Evolutionary conservation across 306 rosid species (phyloP).

Genomic region (Cyamopsis tetragonoloba): DNA sequence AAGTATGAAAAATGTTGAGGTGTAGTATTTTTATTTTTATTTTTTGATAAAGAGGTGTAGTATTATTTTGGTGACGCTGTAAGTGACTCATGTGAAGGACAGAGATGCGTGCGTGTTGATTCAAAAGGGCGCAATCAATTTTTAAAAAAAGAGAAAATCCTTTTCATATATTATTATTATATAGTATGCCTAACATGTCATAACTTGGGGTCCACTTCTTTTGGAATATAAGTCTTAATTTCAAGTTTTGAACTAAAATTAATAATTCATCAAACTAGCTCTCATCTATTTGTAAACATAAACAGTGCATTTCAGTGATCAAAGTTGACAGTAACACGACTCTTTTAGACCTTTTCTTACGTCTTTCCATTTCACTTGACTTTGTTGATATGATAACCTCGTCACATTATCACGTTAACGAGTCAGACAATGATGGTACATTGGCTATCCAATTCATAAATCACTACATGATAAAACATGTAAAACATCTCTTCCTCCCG

Average conservation of each 20-base stretch:
- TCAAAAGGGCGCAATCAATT: neutral
- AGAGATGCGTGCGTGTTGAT: slow-evolving; percentile 33
- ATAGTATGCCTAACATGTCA: slow-evolving; percentile 29
- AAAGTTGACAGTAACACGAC: slow-evolving; percentile 10
- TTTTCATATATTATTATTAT: no score
- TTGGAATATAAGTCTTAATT: slow-evolving; percentile 25
- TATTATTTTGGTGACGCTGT: slow-evolving; percentile 14
- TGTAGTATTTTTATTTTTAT: slow-evolving; percentile 10
- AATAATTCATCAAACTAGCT: slow-evolving; percentile 22
- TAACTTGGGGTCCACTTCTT: slow-evolving; percentile 45
- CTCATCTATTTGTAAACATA: slow-evolving; percentile 26
- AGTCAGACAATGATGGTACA: neutral
- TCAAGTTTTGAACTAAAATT: slow-evolving; percentile 48
- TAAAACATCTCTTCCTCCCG: neutral
- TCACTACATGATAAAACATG: neutral
- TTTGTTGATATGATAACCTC: neutral
- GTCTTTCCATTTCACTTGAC: slow-evolving; percentile 13
- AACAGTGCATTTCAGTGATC: slow-evolving; percentile 15
- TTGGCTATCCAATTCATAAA: neutral
- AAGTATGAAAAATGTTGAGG: neutral
- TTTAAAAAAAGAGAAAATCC: neutral
- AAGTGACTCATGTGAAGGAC: neutral
- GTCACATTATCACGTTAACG: neutral
- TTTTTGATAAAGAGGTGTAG: no score
- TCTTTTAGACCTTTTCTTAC: neutral